A percentile compares a stretch with the other conserved stretches of the same genome.
Conservation (phyloP, 2,329 filamentous ascomycete species). For the Tothia fuscella region DNA sequence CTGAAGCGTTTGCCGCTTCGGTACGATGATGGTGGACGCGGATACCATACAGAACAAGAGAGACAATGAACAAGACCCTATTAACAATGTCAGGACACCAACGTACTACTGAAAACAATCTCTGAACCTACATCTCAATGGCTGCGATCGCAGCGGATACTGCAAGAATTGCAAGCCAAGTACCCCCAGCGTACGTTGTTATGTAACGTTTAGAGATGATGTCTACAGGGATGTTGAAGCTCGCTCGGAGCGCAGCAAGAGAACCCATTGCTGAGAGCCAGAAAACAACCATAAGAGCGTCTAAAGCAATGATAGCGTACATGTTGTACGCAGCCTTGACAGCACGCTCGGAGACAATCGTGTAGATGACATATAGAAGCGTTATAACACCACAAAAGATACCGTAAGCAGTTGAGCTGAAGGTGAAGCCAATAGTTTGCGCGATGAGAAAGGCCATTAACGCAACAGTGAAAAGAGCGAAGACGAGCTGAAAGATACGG, state of each 20-base stretch:
- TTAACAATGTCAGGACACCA: background rate
- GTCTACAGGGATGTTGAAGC: slow-evolving; percentile 10
- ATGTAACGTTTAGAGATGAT: background rate
- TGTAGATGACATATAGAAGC: slow-evolving; percentile 36
- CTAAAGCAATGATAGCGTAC: slow-evolving; percentile 40
- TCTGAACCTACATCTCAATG: slow-evolving; percentile 19
- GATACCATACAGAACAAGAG: slow-evolving; percentile 12
- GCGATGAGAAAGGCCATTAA: slow-evolving; percentile 19
- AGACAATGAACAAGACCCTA: slow-evolving; percentile 13
- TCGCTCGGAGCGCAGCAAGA: slow-evolving; percentile 11
- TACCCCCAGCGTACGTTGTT: slow-evolving; percentile 7
- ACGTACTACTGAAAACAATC: background rate
- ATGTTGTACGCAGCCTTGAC: slow-evolving; percentile 38
- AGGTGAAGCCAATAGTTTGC: background rate
- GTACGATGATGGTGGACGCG: slow-evolving; percentile 13
- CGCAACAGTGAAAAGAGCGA: slow-evolving; percentile 36
- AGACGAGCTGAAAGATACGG: slow-evolving; percentile 21
- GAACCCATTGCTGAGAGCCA: slow-evolving; percentile 31
- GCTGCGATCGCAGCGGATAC: slow-evolving; percentile 19
- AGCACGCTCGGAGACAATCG: slow-evolving; percentile 32
- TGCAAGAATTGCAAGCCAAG: slow-evolving; percentile 18
- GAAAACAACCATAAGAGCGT: slow-evolving; percentile 40
- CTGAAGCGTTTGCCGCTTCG: background rate
- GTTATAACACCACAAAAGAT: slow-evolving; percentile 23
- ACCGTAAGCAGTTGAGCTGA: slow-evolving; percentile 28